These are phyloP conservation scores for Blepharisma japonicum DNA, from an alignment of 73 alveolate genomes.

Conservation along the genomic window DNA sequence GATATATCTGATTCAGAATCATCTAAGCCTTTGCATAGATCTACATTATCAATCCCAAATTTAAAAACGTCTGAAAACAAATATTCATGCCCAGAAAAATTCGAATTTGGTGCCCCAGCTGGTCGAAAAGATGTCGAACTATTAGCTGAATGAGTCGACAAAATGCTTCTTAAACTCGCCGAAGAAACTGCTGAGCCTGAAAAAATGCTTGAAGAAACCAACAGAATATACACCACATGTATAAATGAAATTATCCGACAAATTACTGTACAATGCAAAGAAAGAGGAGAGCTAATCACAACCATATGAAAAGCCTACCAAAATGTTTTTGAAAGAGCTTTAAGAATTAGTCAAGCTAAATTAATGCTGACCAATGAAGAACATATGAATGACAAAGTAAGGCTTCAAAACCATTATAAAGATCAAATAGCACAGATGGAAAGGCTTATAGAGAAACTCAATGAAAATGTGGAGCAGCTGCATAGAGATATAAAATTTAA, in stretches of 20 bases:
- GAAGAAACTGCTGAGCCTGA: background rate
- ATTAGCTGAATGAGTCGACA: background rate
- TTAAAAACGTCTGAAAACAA: too few species aligned
- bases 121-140: background rate
- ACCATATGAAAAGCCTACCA: background rate
- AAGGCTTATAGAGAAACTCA: background rate
- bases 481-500: background rate
- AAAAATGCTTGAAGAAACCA: background rate
- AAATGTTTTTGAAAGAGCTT: background rate
- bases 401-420: background rate
- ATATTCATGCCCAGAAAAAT: background rate
- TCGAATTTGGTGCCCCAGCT: background rate
- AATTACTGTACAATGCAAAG: background rate
- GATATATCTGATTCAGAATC: too few species aligned
- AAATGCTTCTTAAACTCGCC: background rate
- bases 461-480: background rate
- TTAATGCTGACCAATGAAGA: background rate
- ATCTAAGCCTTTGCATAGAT: too few species aligned
- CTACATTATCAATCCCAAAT: too few species aligned
- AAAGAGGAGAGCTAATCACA: background rate
- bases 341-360: background rate
- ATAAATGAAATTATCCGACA: background rate
- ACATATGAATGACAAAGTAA: background rate
- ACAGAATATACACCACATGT: background rate
- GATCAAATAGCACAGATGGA: background rate